Percentiles rank a stretch among this genome's conserved stretches.
Evolutionary conservation across 2,329 filamentous ascomycete species (phyloP).

Genomic region (Parastagonospora nodorum): DNA sequence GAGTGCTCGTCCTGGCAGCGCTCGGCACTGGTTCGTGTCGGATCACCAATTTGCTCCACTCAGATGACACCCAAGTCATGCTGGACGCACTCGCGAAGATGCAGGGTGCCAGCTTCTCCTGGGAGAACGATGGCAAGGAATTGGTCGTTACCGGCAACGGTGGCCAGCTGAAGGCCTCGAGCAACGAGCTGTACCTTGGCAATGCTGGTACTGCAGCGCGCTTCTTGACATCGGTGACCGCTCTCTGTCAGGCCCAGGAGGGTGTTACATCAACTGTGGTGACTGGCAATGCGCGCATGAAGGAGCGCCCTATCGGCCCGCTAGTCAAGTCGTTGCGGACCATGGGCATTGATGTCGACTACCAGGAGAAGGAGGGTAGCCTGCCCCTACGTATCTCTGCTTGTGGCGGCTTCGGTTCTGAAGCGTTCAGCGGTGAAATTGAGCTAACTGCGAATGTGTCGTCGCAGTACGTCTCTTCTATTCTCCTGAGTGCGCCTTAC

Average conservation of each 20-base stretch:
- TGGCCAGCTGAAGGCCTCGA: constrained; percentile 78
- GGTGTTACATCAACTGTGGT: constrained; percentile 73
- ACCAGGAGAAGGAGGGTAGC: constrained; percentile 81
- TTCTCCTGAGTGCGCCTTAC: constrained; percentile 96
- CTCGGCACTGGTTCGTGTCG: constrained; percentile 84
- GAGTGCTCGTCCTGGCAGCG: constrained; percentile 90
- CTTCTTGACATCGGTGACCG: constrained; percentile 90
- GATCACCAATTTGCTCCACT: constrained; percentile 91
- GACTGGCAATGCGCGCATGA: constrained; percentile 96
- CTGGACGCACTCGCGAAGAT: constrained; percentile 85
- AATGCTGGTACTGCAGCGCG: constrained; percentile 96
- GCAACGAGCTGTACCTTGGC: constrained; percentile 83
- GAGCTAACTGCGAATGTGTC: constrained; percentile 94
- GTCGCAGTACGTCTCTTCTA: constrained; percentile 97
- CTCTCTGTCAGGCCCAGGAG: constrained; percentile 72
- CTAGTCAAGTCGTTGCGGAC: constrained; percentile 86
- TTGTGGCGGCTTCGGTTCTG: constrained; percentile 62
- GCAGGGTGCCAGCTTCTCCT: constrained; percentile 84
- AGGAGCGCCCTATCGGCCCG: constrained; percentile 89
- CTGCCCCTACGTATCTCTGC: constrained; percentile 83
- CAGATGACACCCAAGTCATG: constrained; percentile 98
- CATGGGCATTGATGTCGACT: constrained; percentile 87
- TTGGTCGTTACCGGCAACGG: constrained; percentile 89
- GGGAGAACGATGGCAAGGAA: constrained; percentile 93
- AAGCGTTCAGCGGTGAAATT: constrained; percentile 74